These are phyloP conservation scores for Cicer judaicum DNA, from an alignment of 306 rosid species.

Conservation along the genomic window DNA sequence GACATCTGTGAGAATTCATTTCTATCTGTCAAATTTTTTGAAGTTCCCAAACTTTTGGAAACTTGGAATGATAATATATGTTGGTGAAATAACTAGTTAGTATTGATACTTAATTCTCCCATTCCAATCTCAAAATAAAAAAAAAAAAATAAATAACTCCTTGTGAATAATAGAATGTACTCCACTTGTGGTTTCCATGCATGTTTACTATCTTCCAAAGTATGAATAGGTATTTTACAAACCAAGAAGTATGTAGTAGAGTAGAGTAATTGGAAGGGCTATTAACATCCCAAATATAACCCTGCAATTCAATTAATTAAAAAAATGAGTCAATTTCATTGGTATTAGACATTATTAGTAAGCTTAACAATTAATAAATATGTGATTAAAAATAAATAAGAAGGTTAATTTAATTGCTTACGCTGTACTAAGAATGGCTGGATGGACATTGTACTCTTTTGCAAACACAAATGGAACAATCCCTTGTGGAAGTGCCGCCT, in stretches of 20 bases:
- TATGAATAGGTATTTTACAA: conserved; percentile 37
- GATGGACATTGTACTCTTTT: conserved; percentile 94
- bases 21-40: conserved; percentile 40
- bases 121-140: conserved; percentile 1
- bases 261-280: conserved; percentile 61
- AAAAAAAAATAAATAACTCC: conserved; percentile 29
- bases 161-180: conserved; percentile 10
- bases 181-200: conserved; percentile 21
- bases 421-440: conserved; percentile 93
- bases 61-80: conserved; percentile 35
- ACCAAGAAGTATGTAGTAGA: conserved; percentile 62
- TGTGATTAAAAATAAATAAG: not conserved
- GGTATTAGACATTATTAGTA: not conserved
- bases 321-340: not conserved
- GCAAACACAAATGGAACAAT: conserved; percentile 96
- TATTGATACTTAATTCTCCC: not conserved
- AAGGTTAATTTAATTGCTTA: conserved; percentile 45
- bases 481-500: conserved; percentile 99
- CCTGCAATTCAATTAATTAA: conserved; percentile 43
- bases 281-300: conserved; percentile 70
- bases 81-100: conserved; percentile 41
- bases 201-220: conserved; percentile 38
- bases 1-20: conserved; percentile 18
- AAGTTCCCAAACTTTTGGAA: conserved; percentile 51
- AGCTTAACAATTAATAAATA: not conserved